These are phyloP conservation scores for Zymoseptoria pseudotritici DNA, from an alignment of 2,329 filamentous ascomycete genomes.

Conservation along the genomic window DNA sequence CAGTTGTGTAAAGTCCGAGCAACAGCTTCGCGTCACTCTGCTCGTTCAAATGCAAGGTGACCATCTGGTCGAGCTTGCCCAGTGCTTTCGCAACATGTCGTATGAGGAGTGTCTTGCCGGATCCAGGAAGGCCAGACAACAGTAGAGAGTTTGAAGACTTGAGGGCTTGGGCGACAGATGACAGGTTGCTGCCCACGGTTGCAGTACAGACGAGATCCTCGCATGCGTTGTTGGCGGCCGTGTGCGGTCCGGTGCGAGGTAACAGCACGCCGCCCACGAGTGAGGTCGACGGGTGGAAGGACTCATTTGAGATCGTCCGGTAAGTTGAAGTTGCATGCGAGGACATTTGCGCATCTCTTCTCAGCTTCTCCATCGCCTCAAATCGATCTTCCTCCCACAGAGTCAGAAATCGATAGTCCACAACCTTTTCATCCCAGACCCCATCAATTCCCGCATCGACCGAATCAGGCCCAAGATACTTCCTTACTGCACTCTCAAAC, in stretches of 20 bases:
- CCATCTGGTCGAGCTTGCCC: slow-evolving; percentile 71
- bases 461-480: slow-evolving; percentile 50
- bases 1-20: slow-evolving; percentile 87
- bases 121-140: slow-evolving; percentile 73
- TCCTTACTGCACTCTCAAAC: slow-evolving; percentile 61
- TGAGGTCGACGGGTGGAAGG: slow-evolving; percentile 40
- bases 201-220: slow-evolving; percentile 58
- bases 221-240: background rate
- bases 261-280: slow-evolving; percentile 61
- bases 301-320: slow-evolving; percentile 10
- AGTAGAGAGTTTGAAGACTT: slow-evolving; percentile 65
- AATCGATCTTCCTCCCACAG: slow-evolving; percentile 57
- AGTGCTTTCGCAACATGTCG: slow-evolving; percentile 75
- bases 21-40: slow-evolving; percentile 97
- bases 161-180: slow-evolving; percentile 59
- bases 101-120: slow-evolving; percentile 82
- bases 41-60: slow-evolving; percentile 93
- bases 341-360: background rate
- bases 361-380: slow-evolving; percentile 24
- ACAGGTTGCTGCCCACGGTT: slow-evolving; percentile 67
- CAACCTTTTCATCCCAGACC: slow-evolving; percentile 63
- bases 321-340: background rate
- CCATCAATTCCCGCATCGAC: slow-evolving; percentile 51
- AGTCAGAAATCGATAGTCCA: slow-evolving; percentile 71
- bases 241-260: slow-evolving; percentile 42